Percentiles rank a stretch among this genome's conserved stretches.
Evolutionary conservation across 441 rosid genomes (phyloP).

Genomic region (Aquilaria agallochum): DNA sequence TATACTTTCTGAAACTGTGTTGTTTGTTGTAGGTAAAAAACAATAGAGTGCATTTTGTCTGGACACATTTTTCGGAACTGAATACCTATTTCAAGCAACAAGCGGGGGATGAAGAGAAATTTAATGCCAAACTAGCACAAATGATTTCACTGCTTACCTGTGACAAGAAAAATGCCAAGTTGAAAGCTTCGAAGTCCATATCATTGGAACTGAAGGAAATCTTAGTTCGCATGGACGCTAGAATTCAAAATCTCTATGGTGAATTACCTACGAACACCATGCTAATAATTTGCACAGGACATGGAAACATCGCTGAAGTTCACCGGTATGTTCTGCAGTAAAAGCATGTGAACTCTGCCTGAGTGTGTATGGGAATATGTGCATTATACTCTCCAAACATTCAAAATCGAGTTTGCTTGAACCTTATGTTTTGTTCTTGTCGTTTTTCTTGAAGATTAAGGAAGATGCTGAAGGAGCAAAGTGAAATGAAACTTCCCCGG

Average conservation of each 20-base stretch:
- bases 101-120: conserved; percentile 53
- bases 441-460: conserved; percentile 42
- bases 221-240: conserved; percentile 43
- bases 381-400: neutral
- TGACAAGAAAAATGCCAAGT: conserved; percentile 34
- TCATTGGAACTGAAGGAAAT: conserved; percentile 65
- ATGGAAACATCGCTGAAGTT: conserved; percentile 86
- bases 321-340: conserved; percentile 44
- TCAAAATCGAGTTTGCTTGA: neutral
- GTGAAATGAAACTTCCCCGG: conserved; percentile 43
- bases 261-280: conserved; percentile 76
- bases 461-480: conserved; percentile 64
- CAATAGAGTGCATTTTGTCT: conserved; percentile 62
- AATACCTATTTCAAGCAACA: conserved; percentile 62
- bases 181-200: conserved; percentile 38
- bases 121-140: conserved; percentile 73
- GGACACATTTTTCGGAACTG: conserved; percentile 91
- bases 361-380: neutral
- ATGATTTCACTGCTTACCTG: conserved; percentile 80
- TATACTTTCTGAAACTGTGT: conserved; percentile 11
- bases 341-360: neutral
- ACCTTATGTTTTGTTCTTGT: neutral
- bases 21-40: conserved; percentile 58
- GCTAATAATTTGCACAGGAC: conserved; percentile 94
- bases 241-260: conserved; percentile 44